These are phyloP conservation scores for Colletotrichum sp. DNA, from an alignment of 2,329 filamentous ascomycete genomes.

Conservation along the genomic window DNA sequence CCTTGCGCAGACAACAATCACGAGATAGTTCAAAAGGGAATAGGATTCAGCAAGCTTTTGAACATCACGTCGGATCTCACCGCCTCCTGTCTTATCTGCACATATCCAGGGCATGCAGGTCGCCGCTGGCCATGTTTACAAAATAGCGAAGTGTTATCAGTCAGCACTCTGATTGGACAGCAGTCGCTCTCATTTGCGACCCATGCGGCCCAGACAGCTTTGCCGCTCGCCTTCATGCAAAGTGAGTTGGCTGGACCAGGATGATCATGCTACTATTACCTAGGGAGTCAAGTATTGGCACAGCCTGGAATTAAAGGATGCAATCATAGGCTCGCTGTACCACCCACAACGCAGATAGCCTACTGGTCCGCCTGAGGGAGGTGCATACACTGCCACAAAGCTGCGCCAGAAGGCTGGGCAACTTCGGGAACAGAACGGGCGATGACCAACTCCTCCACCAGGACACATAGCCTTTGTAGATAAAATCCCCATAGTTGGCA, in stretches of 20 bases:
- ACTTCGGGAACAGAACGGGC: background rate
- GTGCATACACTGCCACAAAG: background rate
- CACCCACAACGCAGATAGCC: background rate
- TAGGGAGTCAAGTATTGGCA: background rate
- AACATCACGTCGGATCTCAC: too few species aligned
- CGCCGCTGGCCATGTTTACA: background rate
- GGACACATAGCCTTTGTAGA: background rate
- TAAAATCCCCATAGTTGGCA: rapidly evolving
- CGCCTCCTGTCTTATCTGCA: too few species aligned
- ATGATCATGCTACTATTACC: too few species aligned
- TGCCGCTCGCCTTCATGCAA: background rate
- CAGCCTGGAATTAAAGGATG: background rate
- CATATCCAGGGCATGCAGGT: background rate
- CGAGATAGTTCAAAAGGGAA: rapidly evolving
- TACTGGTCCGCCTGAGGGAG: background rate
- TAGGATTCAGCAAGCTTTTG: background rate
- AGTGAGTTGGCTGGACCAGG: background rate
- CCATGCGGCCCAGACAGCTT: background rate
- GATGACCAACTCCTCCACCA: background rate
- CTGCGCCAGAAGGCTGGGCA: background rate
- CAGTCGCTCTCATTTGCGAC: too few species aligned
- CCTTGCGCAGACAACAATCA: background rate
- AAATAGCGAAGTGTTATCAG: background rate
- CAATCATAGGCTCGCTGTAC: background rate
- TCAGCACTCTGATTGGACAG: background rate